Evolutionary conservation across 345 rosid species (phyloP).

Genomic region (Euphorbia peplus): DNA sequence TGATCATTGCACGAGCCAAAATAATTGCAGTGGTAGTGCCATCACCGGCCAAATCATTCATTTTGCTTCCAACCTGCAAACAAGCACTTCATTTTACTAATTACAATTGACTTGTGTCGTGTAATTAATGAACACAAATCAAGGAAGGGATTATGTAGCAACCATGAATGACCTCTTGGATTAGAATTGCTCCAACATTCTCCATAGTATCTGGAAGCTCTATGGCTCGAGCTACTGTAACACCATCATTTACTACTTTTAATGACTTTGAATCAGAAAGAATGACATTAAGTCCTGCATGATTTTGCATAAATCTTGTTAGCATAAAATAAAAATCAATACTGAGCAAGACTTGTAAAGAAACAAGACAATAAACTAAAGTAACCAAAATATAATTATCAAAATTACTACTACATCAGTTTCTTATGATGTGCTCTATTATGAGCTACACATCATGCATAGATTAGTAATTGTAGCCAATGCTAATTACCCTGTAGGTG

Average conservation of each 20-base stretch:
- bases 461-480: neutral
- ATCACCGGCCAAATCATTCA: slow-evolving; percentile 87
- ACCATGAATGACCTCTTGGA: slow-evolving; percentile 87
- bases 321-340: slow-evolving; percentile 13
- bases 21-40: slow-evolving; percentile 85
- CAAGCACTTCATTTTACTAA: slow-evolving; percentile 20
- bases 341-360: neutral
- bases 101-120: neutral
- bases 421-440: neutral
- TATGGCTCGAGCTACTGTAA: slow-evolving; percentile 67
- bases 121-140: slow-evolving; percentile 1
- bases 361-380: neutral
- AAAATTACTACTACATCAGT: neutral
- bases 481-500: neutral
- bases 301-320: slow-evolving; percentile 17
- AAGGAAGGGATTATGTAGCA: slow-evolving; percentile 34
- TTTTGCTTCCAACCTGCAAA: slow-evolving; percentile 70
- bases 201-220: slow-evolving; percentile 73
- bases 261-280: slow-evolving; percentile 55
- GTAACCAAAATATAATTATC: neutral
- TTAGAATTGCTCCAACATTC: slow-evolving; percentile 71
- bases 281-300: slow-evolving; percentile 76
- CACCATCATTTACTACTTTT: slow-evolving; percentile 81
- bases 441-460: neutral
- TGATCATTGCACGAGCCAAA: slow-evolving; percentile 78